phyloP scores from a whole-genome alignment of 2,329 filamentous ascomycete genomes.

The Didymella pinodella region DNA sequence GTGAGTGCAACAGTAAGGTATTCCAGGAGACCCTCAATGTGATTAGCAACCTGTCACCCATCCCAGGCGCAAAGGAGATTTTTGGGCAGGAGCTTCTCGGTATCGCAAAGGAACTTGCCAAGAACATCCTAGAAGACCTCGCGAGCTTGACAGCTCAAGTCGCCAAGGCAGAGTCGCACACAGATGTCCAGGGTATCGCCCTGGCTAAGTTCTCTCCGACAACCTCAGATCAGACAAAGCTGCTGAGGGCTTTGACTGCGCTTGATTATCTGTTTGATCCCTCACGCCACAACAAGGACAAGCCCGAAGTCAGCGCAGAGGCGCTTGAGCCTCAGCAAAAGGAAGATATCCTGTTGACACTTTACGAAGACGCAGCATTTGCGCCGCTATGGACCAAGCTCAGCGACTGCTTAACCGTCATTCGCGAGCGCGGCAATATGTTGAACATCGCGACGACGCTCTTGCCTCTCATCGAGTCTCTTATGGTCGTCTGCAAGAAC shows the following conservation, averaged over 20 bases:
- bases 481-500: constrained; percentile 99
- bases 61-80: constrained; percentile 85
- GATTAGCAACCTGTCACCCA: constrained; percentile 96
- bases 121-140: constrained; percentile 84
- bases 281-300: constrained; percentile 67
- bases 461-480: constrained; percentile 88
- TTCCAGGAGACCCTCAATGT: constrained; percentile 97
- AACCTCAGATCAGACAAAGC: constrained; percentile 94
- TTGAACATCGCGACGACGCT: constrained; percentile 96
- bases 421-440: constrained; percentile 92
- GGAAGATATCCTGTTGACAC: constrained; percentile 82
- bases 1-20: constrained; percentile 96
- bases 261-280: constrained; percentile 94
- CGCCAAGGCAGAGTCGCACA: constrained; percentile 83
- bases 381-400: constrained; percentile 90
- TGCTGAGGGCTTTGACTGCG: constrained; percentile 89
- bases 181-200: constrained; percentile 93
- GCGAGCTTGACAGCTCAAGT: constrained; percentile 87
- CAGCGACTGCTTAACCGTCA: constrained; percentile 85
- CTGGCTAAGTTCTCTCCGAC: constrained; percentile 95
- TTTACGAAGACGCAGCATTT: constrained; percentile 93
- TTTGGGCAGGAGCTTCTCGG: constrained; percentile 93
- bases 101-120: constrained; percentile 84
- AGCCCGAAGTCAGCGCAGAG: constrained; percentile 55
- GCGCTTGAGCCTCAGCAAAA: constrained; percentile 70